Percentiles rank a stretch among this genome's conserved stretches.
Conservation (phyloP, 2,329 filamentous ascomycete genomes). For the Neoarthrinium moseri region DNA sequence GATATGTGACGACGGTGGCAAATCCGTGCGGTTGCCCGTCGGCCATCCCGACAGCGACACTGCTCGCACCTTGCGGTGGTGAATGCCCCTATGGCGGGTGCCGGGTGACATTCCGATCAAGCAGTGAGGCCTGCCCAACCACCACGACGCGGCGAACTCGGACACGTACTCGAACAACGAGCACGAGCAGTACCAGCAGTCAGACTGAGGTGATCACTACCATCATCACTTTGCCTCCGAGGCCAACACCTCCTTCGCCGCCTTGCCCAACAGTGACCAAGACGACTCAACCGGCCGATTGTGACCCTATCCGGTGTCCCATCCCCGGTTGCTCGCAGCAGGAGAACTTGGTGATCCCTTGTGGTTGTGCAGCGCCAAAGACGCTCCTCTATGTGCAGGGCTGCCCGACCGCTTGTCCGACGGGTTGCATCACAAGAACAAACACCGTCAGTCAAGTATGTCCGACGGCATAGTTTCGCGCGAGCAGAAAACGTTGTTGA, state of each 20-base stretch:
- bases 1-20: conserved; percentile 21
- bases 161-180: conserved; percentile 6
- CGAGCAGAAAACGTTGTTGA: not conserved
- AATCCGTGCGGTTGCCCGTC: conserved; percentile 28
- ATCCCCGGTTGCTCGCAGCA: conserved; percentile 31
- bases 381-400: conserved; percentile 34
- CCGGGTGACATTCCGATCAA: conserved; percentile 22
- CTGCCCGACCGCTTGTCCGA: conserved; percentile 31
- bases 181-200: conserved; percentile 18
- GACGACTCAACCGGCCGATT: conserved; percentile 31
- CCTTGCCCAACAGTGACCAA: conserved; percentile 34
- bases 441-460: conserved; percentile 26
- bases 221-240: conserved; percentile 22
- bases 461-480: conserved; percentile 10
- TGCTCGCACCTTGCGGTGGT: too few relatives aligned
- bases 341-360: conserved; percentile 29
- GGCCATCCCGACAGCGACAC: too few relatives aligned
- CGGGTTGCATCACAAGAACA: conserved; percentile 30
- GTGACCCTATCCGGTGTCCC: conserved; percentile 31
- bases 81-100: too few relatives aligned
- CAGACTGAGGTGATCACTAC: conserved; percentile 21
- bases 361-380: conserved; percentile 28
- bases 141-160: conserved; percentile 10
- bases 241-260: conserved; percentile 13
- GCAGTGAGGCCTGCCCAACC: conserved; percentile 18